phyloP scores from a whole-genome alignment of 2,329 filamentous ascomycete genomes.

The Thermomyces lanuginosus region DNA sequence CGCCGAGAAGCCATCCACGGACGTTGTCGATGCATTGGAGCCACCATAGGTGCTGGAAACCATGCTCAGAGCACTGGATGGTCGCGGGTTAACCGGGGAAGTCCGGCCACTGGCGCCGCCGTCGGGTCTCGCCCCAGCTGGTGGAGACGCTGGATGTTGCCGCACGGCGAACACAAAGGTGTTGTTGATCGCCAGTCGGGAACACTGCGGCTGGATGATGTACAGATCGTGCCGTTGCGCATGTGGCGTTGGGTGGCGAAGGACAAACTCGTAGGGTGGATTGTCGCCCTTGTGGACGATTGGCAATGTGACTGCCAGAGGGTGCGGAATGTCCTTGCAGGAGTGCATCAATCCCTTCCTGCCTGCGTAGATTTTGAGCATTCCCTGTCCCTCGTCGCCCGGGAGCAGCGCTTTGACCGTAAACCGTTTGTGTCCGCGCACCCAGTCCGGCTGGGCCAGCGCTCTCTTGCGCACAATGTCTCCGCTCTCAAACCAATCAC shows the following conservation, averaged over 20 bases:
- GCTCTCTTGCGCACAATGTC: conserved; percentile 74
- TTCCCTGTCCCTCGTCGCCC: conserved; percentile 75
- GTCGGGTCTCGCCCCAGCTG: conserved; percentile 21
- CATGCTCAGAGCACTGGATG: conserved; percentile 45
- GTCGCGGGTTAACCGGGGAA: conserved; percentile 36
- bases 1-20: conserved; percentile 24
- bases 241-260: conserved; percentile 86
- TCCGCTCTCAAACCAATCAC: conserved; percentile 84
- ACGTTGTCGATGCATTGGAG: conserved; percentile 33
- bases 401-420: conserved; percentile 85
- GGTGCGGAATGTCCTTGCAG: conserved; percentile 88
- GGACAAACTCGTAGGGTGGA: conserved; percentile 82
- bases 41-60: conserved; percentile 38
- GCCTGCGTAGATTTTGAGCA: conserved; percentile 82
- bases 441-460: conserved; percentile 83
- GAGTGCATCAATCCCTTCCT: conserved; percentile 94
- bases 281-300: conserved; percentile 84
- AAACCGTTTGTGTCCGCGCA: conserved; percentile 71
- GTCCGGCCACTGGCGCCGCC: conserved; percentile 26
- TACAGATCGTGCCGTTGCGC: conserved; percentile 96
- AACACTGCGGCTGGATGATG: conserved; percentile 87
- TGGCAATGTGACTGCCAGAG: conserved; percentile 75
- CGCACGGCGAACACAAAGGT: conserved; percentile 95
- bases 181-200: conserved; percentile 76
- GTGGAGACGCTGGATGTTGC: conserved; percentile 61